Base-by-base conservation (phyloP, 2,329 filamentous ascomycete species). In the Beauveria sp. region DNA sequence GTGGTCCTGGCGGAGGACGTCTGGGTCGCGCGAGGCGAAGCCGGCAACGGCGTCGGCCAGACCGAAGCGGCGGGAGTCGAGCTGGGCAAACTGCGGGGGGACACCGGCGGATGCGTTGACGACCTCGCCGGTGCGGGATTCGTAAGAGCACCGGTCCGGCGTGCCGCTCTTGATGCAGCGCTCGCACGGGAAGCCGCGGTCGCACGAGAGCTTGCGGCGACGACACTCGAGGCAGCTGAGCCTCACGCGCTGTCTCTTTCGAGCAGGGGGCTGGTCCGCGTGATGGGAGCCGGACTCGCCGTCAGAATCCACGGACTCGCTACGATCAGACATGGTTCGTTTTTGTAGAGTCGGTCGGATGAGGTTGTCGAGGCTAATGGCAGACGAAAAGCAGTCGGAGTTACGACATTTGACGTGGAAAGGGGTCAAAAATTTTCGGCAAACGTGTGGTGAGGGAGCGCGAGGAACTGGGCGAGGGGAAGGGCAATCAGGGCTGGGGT, bases 111-210 rank as follows among this genome's bases (percentile, higher is more conserved):
- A 75, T 68, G 78, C 73, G 61, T 80, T 77, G 64, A 81, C 73
- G 63, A 83, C 73, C 67, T 80, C 79, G 60, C 80, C 77, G 55
- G 74, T 81, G 73, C 78, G 82, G 34, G 81, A 80, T 71, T 86
- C 83, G 68, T 85, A 86, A 64, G 79, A 83, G 72, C 83, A 86
- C 18, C 80, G 78, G 57, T 85, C 83, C 22, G 83, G 79, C 31
- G 83, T 86, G 67, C 82, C 83, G 64, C 82, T 85, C 73, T 85
- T 85, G 71, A 85, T 78, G 71, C 83, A 86, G 52, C 83, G 80
- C 71, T 85, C 82, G 68, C 83, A 86, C 26, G 83, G 83, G 66
- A 85, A 79, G 69, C 83, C 83, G 64, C 83, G 77, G 71, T 85
- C 84, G 70, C 83, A 86, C 28, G 83, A 85, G 43, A 86, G 75